phyloP scores from a whole-genome alignment of 2,329 filamentous ascomycete species.

The Colletotrichum spinosum region DNA sequence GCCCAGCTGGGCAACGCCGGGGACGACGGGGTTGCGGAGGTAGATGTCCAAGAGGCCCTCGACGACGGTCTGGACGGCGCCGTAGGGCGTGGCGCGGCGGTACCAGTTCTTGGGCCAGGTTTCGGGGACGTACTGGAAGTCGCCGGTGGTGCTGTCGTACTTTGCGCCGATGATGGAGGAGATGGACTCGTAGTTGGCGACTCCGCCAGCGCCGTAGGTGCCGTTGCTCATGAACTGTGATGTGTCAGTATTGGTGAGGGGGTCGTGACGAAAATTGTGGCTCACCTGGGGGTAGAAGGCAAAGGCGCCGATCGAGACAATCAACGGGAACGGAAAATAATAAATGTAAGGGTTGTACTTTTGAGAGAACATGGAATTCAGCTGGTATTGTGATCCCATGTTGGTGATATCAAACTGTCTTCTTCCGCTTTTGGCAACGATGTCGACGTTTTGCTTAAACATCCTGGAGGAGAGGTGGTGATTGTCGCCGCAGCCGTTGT shows the following conservation, averaged over 20 bases:
- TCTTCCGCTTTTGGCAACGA: slow-evolving; percentile 19
- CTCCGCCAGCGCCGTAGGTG: slow-evolving; percentile 22
- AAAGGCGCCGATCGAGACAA: slow-evolving; percentile 24
- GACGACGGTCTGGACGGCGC: slow-evolving; percentile 11
- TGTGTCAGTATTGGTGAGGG: not conserved
- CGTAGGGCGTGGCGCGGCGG: slow-evolving; percentile 29
- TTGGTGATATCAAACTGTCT: slow-evolving; percentile 30
- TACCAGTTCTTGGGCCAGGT: slow-evolving; percentile 34
- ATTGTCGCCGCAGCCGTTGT: slow-evolving; percentile 30
- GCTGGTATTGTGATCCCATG: slow-evolving; percentile 30
- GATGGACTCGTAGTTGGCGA: slow-evolving; percentile 33
- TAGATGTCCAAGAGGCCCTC: slow-evolving; percentile 21
- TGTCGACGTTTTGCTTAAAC: slow-evolving; percentile 34
- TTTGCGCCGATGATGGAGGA: slow-evolving; percentile 30
- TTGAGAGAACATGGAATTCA: slow-evolving; percentile 25
- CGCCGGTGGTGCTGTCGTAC: slow-evolving; percentile 23
- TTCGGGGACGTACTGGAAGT: slow-evolving; percentile 33
- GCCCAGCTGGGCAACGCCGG: slow-evolving; percentile 12
- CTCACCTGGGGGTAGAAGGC: slow-evolving; percentile 31
- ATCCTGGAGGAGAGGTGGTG: slow-evolving; percentile 29
- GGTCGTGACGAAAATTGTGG: too few species aligned
- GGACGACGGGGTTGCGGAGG: slow-evolving; percentile 19
- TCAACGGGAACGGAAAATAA: slow-evolving; percentile 30
- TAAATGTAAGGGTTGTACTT: slow-evolving; percentile 33
- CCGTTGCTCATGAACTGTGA: slow-evolving; percentile 31